phyloP scores from a whole-genome alignment of 306 rosid species.

The Cotoneaster glaucophyllus region DNA sequence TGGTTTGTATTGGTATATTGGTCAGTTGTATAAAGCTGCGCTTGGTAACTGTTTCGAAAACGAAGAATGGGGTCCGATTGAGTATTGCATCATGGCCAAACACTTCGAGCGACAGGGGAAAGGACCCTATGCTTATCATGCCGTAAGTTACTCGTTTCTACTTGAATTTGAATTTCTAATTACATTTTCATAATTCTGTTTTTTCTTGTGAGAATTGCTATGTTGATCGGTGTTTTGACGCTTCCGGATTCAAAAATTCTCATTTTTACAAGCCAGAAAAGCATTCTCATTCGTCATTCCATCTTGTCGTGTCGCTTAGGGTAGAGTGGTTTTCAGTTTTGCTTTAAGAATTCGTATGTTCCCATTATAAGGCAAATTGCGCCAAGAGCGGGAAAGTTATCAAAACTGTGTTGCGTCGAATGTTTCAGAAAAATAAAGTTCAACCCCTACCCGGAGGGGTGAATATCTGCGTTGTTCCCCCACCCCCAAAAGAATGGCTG shows the following conservation, averaged over 20 bases:
- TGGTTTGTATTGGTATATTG: constrained; percentile 1
- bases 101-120: constrained; percentile 92
- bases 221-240: background rate
- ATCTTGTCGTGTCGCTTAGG: background rate
- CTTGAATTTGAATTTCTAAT: background rate
- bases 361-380: too few relatives aligned
- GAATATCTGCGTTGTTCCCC: background rate
- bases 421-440: background rate
- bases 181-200: background rate
- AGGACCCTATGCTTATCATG: constrained; percentile 80
- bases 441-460: background rate
- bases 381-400: too few relatives aligned
- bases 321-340: background rate
- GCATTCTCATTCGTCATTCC: background rate
- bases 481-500: background rate
- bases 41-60: constrained; percentile 79
- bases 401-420: too few relatives aligned
- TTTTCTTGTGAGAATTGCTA: background rate
- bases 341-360: background rate
- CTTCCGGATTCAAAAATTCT: background rate
- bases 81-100: constrained; percentile 80
- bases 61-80: constrained; percentile 94
- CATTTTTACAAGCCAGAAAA: background rate
- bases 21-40: constrained; percentile 83
- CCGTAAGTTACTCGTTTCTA: constrained; percentile 46